These are phyloP conservation scores for Tricholoma saponaceum DNA, from an alignment of 768 basidiomycete genomes.

Conservation along the genomic window DNA sequence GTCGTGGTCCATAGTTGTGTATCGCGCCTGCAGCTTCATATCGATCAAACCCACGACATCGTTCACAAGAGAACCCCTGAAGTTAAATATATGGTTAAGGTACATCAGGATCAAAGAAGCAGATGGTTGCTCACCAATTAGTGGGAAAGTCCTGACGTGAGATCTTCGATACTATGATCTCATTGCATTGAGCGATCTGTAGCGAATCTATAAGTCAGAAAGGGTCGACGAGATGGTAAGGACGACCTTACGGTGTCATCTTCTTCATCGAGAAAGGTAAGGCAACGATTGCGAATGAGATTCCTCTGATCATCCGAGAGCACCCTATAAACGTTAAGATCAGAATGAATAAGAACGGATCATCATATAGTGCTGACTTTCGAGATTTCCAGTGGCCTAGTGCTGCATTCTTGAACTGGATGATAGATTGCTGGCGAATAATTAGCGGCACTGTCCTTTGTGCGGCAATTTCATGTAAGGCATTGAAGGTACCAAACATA, in stretches of 20 bases:
- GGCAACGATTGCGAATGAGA: constrained; percentile 59
- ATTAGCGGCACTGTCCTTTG: constrained; percentile 53
- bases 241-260: constrained; percentile 63
- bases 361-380: constrained; percentile 44
- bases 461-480: constrained; percentile 69
- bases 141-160: constrained; percentile 74
- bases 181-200: constrained; percentile 78
- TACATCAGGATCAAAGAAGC: background rate
- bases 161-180: constrained; percentile 70
- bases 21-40: constrained; percentile 45
- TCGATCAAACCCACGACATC: constrained; percentile 55
- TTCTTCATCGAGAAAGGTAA: constrained; percentile 68
- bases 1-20: constrained; percentile 37
- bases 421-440: constrained; percentile 77
- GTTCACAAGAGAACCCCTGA: constrained; percentile 58
- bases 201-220: constrained; percentile 4
- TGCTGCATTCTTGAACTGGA: constrained; percentile 85
- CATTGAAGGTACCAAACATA: constrained; percentile 66
- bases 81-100: background rate
- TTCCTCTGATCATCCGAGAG: constrained; percentile 64
- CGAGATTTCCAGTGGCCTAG: constrained; percentile 72
- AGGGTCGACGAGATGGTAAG: constrained; percentile 2
- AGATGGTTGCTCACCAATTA: constrained; percentile 50
- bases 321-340: constrained; percentile 38
- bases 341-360: constrained; percentile 2